Evolutionary conservation across 1,284 basidiomycete species (phyloP).

Genomic region (Agroathelia rolfsii): DNA sequence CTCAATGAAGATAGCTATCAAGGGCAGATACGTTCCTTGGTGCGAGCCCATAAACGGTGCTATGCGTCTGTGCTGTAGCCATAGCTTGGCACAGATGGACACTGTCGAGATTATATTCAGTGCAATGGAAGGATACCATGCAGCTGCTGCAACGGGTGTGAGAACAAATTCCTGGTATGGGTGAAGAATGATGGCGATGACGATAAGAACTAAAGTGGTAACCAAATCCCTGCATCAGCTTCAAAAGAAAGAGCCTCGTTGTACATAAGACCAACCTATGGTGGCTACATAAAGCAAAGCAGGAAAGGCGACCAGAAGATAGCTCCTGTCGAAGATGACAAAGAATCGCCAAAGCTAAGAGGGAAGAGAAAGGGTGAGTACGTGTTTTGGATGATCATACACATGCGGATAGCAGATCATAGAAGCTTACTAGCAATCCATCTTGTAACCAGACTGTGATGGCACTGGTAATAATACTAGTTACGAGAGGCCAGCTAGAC

Average conservation of each 20-base stretch:
- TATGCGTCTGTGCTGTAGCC: conserved; percentile 25
- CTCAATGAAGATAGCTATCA: conserved; percentile 32
- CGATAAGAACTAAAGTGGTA: too few relatives aligned
- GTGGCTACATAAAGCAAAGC: too few relatives aligned
- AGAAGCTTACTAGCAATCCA: conserved; percentile 7
- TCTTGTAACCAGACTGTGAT: conserved; percentile 30
- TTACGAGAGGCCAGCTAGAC: conserved; percentile 32
- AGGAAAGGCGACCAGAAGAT: conserved; percentile 22
- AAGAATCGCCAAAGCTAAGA: conserved; percentile 39
- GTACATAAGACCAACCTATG: too few relatives aligned
- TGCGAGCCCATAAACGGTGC: conserved; percentile 23
- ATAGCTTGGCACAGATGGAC: conserved; percentile 29
- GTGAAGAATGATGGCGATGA: conserved; percentile 27
- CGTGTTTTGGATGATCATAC: conserved; percentile 1
- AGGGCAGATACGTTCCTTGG: conserved; percentile 27
- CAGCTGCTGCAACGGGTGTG: conserved; percentile 33
- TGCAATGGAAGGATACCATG: too few relatives aligned
- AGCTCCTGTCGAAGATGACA: conserved; percentile 33
- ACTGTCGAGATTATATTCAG: conserved; percentile 35
- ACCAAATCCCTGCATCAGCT: too few relatives aligned
- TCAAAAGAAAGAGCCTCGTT: too few relatives aligned
- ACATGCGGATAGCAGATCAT: neutral
- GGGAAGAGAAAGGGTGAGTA: too few relatives aligned
- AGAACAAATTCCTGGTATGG: conserved; percentile 28
- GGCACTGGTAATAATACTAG: conserved; percentile 30